Evolutionary conservation across 1,284 basidiomycete genomes (phyloP).

Genomic region (Lentinula novae-zelandiae): DNA sequence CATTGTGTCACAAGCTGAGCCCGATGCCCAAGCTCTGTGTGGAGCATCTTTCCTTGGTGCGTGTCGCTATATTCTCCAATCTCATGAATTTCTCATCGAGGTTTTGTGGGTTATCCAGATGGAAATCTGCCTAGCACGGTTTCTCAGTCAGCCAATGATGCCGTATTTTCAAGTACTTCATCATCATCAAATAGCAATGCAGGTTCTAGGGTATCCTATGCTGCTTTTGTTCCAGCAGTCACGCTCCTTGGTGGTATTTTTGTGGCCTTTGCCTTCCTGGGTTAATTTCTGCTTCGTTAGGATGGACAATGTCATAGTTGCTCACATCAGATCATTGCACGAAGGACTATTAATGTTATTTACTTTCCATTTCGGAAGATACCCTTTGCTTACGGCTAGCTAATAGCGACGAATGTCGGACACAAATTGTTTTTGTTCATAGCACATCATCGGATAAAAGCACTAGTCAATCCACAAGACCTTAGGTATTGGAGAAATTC

Average conservation of each 20-base stretch:
- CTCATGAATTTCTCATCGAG: neutral
- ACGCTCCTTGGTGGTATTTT: conserved; percentile 1
- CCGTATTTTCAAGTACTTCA: conserved; percentile 12
- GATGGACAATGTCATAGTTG: neutral
- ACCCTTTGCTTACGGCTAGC: neutral
- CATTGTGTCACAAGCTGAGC: conserved; percentile 19
- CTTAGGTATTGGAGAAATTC: too few relatives aligned
- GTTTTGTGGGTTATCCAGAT: conserved; percentile 10
- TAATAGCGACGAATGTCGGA: neutral
- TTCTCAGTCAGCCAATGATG: conserved; percentile 15
- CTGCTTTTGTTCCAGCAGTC: conserved; percentile 2
- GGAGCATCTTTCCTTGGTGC: conserved; percentile 42
- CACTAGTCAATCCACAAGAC: neutral
- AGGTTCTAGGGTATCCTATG: neutral
- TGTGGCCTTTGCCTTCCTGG: conserved; percentile 8
- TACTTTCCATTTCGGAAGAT: neutral
- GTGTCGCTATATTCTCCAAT: conserved; percentile 13
- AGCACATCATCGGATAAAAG: neutral
- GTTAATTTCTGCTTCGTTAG: neutral
- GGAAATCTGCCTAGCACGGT: conserved; percentile 5
- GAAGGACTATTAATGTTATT: neutral
- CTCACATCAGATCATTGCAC: neutral
- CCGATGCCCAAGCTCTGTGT: conserved; percentile 28
- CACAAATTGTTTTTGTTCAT: neutral
- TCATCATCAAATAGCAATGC: neutral